These are phyloP conservation scores for Emmonsia crescens DNA, from an alignment of 2,329 filamentous ascomycete species.

Conservation along the genomic window DNA sequence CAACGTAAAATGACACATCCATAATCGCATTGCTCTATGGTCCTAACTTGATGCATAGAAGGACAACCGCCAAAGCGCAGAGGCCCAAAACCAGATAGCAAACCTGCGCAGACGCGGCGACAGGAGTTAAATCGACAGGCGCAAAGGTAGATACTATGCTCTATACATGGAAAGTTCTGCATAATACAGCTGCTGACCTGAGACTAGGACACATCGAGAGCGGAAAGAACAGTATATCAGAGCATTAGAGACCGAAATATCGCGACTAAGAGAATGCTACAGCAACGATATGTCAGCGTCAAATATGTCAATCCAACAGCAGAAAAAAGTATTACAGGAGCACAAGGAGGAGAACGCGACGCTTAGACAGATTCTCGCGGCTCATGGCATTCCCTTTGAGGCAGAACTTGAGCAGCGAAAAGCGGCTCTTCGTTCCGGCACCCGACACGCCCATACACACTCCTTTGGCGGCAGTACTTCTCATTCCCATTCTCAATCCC, in stretches of 20 bases:
- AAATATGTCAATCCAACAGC: constrained; percentile 40
- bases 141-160: constrained; percentile 57
- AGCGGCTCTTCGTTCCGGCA: constrained; percentile 18
- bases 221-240: constrained; percentile 96
- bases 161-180: background rate
- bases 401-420: constrained; percentile 33
- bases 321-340: constrained; percentile 64
- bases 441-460: constrained; percentile 22
- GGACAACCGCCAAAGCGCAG: constrained; percentile 78
- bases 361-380: constrained; percentile 52
- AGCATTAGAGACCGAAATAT: constrained; percentile 79
- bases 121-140: constrained; percentile 94
- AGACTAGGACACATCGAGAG: constrained; percentile 77
- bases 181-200: constrained; percentile 12
- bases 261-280: constrained; percentile 65
- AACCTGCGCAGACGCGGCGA: constrained; percentile 79
- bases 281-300: constrained; percentile 58
- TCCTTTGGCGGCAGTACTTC: constrained; percentile 33
- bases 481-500: constrained; percentile 22
- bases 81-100: constrained; percentile 93
- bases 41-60: constrained; percentile 41
- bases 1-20: background rate
- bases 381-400: constrained; percentile 50
- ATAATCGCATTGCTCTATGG: background rate
- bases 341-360: constrained; percentile 69